Evolutionary conservation across 2,329 filamentous ascomycete species (phyloP).

Genomic region (Verruconis gallopava): DNA sequence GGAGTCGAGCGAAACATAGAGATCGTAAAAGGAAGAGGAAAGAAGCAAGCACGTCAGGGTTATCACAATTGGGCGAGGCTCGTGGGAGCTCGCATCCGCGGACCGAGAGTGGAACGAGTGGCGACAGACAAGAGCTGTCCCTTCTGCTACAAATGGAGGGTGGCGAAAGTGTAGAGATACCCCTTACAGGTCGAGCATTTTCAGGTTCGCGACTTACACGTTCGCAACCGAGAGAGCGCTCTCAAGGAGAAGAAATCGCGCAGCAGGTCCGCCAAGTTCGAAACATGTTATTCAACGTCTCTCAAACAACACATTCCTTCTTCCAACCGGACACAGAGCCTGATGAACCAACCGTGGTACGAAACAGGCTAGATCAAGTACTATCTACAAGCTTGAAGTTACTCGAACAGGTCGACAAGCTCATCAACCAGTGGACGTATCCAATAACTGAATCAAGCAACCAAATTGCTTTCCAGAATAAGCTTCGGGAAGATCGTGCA

Average conservation of each 20-base stretch:
- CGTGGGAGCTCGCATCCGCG: neutral
- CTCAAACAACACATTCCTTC: neutral
- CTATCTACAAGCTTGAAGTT: conserved; percentile 22
- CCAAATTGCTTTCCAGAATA: conserved; percentile 42
- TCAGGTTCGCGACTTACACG: conserved; percentile 19
- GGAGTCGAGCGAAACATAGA: neutral
- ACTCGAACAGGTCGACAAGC: conserved; percentile 43
- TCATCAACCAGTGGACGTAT: conserved; percentile 44
- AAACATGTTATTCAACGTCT: neutral
- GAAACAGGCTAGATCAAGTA: neutral
- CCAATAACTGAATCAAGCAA: conserved; percentile 42
- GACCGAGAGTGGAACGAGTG: neutral
- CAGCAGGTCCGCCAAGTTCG: neutral
- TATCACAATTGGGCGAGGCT: conserved; percentile 17
- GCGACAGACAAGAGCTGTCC: conserved; percentile 28
- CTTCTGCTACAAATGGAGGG: conserved; percentile 46
- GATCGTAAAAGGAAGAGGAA: conserved; percentile 4
- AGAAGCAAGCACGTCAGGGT: conserved; percentile 11
- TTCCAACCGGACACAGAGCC: neutral
- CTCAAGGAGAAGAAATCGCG: neutral
- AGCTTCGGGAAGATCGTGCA: conserved; percentile 42
- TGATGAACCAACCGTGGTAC: neutral
- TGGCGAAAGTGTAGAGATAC: conserved; percentile 46
- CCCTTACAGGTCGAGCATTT: conserved; percentile 21
- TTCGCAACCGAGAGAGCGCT: neutral